Base-by-base conservation (phyloP, 2,329 filamentous ascomycete genomes). In the Tympanopsis confertula region DNA sequence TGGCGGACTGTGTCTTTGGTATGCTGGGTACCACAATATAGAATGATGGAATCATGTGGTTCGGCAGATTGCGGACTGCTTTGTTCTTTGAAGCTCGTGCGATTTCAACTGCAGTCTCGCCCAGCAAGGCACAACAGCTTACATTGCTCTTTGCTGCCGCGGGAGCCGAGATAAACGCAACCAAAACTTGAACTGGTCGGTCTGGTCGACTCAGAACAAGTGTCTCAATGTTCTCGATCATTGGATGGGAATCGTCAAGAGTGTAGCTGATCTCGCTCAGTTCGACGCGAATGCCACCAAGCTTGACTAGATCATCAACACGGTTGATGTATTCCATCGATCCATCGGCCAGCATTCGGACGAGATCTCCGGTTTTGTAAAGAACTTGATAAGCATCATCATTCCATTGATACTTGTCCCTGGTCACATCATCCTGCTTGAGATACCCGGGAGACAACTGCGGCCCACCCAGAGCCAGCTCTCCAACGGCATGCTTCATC, bases 391-490 rank as follows among this genome's bases (percentile, higher is more conserved):
- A 36, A 28, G 42, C 41, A 17, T 39, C 39, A 3, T 37, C 33
- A 17, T 13, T 41, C 43, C 37, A 28, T 32, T 18, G 47, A 44
- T 17, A 48, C 30, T 33, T 49, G 0, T 44, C 37, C 35, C 44
- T 45, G 13, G 38, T 39, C 2, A 47, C 46, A 30, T 49, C 47
- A 38, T 39, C 39, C 19, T 41, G 41, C 18, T 49, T 40, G 10
- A 33, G 17, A 17, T 33, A 33, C 7, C 30, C 30, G 15, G 30
- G 30, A 17, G 30, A 33, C 10, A 33, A 22, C 19, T 79, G 74
- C 33, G 68, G 60, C 15, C 75, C 76, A 22, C 73, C 73, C 47
- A 79, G 74, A 41, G 69, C 78, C 13, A 79, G 58, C 50, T 80
- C 74, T 12, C 76, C 76, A 20, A 75, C 54, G 7, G 63, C 70